Percentiles rank a stretch among this genome's conserved stretches.
Conservation (phyloP, 768 basidiomycete species). For the Mycena belliarum region DNA sequence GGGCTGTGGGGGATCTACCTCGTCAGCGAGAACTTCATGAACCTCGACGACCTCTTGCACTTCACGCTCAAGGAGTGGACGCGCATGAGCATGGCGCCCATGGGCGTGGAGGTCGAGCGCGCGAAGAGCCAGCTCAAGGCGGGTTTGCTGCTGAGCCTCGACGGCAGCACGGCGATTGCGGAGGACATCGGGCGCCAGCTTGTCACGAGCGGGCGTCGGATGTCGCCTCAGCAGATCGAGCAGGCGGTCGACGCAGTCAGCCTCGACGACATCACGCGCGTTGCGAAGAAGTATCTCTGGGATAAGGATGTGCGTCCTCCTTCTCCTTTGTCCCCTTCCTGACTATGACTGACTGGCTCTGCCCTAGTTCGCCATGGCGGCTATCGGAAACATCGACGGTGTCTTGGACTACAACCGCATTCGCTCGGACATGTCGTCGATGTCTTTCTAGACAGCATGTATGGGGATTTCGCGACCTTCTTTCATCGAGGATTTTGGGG, state of each 20-base stretch:
- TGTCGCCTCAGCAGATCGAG: constrained; percentile 94
- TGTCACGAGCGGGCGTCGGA: constrained; percentile 87
- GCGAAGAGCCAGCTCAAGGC: constrained; percentile 99
- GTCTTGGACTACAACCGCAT: constrained; percentile 93
- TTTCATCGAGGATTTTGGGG: too few species aligned
- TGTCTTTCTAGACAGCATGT: too few species aligned
- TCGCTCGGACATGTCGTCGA: constrained; percentile 79
- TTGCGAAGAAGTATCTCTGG: constrained; percentile 96
- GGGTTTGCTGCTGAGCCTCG: constrained; percentile 82
- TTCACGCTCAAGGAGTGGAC: constrained; percentile 96
- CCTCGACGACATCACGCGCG: constrained; percentile 86
- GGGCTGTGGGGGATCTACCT: constrained; percentile 99
- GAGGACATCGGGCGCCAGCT: constrained; percentile 99
- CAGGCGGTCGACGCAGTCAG: constrained; percentile 87
- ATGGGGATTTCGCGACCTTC: too few species aligned
- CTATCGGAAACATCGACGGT: constrained; percentile 88
- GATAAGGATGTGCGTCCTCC: constrained; percentile 77
- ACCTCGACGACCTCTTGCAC: constrained; percentile 91
- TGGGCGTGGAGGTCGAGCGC: constrained; percentile 87
- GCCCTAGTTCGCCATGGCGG: constrained; percentile 77
- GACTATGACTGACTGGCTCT: constrained; percentile 3
- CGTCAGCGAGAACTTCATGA: constrained; percentile 90
- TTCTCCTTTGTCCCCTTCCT: not conserved
- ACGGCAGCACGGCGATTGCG: constrained; percentile 95
- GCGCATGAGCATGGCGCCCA: constrained; percentile 87